These are phyloP conservation scores for Arthrobotrys megalospora DNA, from an alignment of 2,329 filamentous ascomycete genomes.

Conservation along the genomic window DNA sequence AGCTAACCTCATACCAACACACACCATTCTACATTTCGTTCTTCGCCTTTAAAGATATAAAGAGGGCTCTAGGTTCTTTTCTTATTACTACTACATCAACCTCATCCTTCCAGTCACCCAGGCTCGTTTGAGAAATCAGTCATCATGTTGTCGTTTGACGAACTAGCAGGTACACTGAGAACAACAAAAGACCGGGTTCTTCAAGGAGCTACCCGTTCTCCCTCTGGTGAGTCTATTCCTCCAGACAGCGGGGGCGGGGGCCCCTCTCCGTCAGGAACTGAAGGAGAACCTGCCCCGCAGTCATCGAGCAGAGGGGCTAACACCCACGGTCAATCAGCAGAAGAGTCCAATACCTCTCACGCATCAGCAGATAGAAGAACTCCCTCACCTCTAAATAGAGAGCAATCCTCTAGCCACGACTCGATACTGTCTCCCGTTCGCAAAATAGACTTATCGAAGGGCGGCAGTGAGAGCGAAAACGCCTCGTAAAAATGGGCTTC, in stretches of 20 bases:
- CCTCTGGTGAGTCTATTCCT: constrained; percentile 52
- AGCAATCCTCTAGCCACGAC: constrained; percentile 28
- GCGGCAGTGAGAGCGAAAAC: constrained; percentile 21
- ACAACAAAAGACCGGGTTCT: constrained; percentile 58
- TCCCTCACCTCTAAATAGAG: constrained; percentile 24
- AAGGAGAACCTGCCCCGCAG: neutral
- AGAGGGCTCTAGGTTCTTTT: neutral
- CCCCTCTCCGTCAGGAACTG: constrained; percentile 1
- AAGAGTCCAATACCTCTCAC: constrained; percentile 25
- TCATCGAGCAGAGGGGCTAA: constrained; percentile 34
- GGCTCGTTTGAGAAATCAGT: constrained; percentile 9
- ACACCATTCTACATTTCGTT: neutral
- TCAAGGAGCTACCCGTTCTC: constrained; percentile 53
- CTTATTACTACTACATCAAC: neutral
- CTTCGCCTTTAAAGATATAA: neutral
- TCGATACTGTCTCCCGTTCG: constrained; percentile 47
- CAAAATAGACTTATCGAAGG: constrained; percentile 45
- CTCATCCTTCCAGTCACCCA: neutral
- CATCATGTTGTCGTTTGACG: constrained; percentile 57
- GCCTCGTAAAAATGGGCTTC: constrained; percentile 18
- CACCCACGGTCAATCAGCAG: constrained; percentile 36
- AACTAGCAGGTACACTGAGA: constrained; percentile 52
- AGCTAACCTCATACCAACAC: constrained; percentile 29
- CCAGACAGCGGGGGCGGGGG: constrained; percentile 23
- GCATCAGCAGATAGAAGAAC: constrained; percentile 31